Evolutionary conservation across 2,329 filamentous ascomycete species (phyloP), one percentile per base, ranked within the genome.

Genomic region (Arthrobotrys sphaeroides): DNA sequence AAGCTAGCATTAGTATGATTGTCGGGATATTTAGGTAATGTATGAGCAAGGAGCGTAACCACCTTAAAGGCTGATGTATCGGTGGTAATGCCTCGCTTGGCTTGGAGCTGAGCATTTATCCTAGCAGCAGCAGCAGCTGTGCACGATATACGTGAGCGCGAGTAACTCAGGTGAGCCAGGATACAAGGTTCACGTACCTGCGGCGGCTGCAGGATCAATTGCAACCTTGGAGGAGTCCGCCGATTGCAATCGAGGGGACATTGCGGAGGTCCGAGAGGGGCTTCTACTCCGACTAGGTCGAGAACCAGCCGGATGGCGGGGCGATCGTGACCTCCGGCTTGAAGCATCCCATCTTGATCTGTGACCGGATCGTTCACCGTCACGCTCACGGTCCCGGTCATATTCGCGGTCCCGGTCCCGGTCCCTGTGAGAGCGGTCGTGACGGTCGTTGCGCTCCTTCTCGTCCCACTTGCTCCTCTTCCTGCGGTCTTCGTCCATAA

Each of bases 121-220:
- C 88, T 90, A 33, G 94, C 94, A 10, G 94, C 95, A 9, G 93
- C 94, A 26, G 94, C 94, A 82, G 93, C 93, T 90, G 83, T 81
- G 53, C 42, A 64, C 22, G 62, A 22, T n/a, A 24, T 42, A 20
- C 60, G 45, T 53, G 38, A 55, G 64, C n/a, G n/a, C 33, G n/a
- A 64, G 12, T 16, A 36, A 43, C 68, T 80, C 79, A 33, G 31
- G 18, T 51, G n/a, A 38, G 33, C 64, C 24, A 31, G 12, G 13
- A 10, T 62, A 36, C 28, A 9, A 36, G 4, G 16, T 67, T 74
- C 67, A 28, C 57, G 60, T 69, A 94, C 91, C 91, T 80, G 92
- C 91, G 53, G 92, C 92, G 26, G 91, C 90, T 7, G 90, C 90
- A 72, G 92, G 89, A 83, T 94, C 91, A 66, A 85, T 82, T 5